phyloP scores from a whole-genome alignment of 1,284 basidiomycete species.

The Melanopsichium pennsylvanicum region DNA sequence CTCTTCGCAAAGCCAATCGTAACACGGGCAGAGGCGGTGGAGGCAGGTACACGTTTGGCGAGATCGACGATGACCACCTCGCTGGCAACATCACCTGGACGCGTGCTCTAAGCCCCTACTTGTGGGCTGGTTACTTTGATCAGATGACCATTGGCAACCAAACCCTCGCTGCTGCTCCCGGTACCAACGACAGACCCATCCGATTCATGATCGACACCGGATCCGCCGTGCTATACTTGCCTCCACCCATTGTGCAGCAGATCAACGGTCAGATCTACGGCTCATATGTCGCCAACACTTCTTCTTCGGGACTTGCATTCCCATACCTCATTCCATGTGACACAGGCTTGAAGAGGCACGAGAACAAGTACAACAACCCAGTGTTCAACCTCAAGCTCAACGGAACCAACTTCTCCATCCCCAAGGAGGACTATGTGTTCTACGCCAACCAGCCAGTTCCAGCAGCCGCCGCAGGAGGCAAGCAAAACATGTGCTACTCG shows the following conservation, averaged over 20 bases:
- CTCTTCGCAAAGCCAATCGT: slow-evolving; percentile 50
- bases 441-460: slow-evolving; percentile 49
- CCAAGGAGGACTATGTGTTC: slow-evolving; percentile 51
- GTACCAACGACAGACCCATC: slow-evolving; percentile 17
- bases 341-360: slow-evolving; percentile 48
- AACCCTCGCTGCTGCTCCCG: slow-evolving; percentile 18
- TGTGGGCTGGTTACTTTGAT: slow-evolving; percentile 49
- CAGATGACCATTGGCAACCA: slow-evolving; percentile 41
- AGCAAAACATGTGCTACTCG: slow-evolving; percentile 43
- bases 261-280: slow-evolving; percentile 48
- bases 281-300: slow-evolving; percentile 24
- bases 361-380: slow-evolving; percentile 28
- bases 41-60: slow-evolving; percentile 53
- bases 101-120: slow-evolving; percentile 31
- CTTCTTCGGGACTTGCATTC: slow-evolving; percentile 24
- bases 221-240: slow-evolving; percentile 47
- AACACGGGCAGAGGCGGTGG: slow-evolving; percentile 50
- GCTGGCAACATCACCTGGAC: slow-evolving; percentile 46
- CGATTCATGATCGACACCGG: slow-evolving; percentile 55
- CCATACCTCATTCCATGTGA: slow-evolving; percentile 53
- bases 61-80: slow-evolving; percentile 39
- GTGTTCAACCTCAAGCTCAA: slow-evolving; percentile 36
- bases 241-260: slow-evolving; percentile 22
- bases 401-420: slow-evolving; percentile 43
- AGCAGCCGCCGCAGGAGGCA: slow-evolving; percentile 29